These are phyloP conservation scores for Phytophthora palmivora DNA, from an alignment of 352 stramenopile genomes.

Conservation along the genomic window DNA sequence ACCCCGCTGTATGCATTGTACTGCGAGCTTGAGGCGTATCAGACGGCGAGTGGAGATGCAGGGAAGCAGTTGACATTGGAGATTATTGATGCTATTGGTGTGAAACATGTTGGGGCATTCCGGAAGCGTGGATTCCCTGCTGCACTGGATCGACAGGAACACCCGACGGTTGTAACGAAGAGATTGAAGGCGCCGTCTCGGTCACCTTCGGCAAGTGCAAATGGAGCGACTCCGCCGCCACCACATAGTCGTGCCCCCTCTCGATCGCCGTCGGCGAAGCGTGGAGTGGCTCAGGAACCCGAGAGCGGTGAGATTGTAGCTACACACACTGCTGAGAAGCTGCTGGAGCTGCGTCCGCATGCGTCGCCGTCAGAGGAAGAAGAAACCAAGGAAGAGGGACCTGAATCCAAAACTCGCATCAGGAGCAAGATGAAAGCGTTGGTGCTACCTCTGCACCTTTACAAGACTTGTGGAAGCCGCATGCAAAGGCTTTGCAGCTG, in stretches of 20 bases:
- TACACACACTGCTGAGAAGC: conserved; percentile 48
- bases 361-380: conserved; percentile 30
- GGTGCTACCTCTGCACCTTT: conserved; percentile 20
- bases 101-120: conserved; percentile 25
- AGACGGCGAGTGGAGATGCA: conserved; percentile 54
- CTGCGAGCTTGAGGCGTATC: conserved; percentile 78
- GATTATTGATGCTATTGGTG: conserved; percentile 52
- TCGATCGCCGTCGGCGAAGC: conserved; percentile 57
- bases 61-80: conserved; percentile 54
- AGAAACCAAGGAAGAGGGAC: conserved; percentile 46
- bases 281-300: conserved; percentile 22
- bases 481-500: conserved; percentile 60
- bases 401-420: conserved; percentile 17
- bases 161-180: conserved; percentile 32
- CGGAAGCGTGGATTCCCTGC: conserved; percentile 46
- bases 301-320: conserved; percentile 57
- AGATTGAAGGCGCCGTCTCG: conserved; percentile 50
- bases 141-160: conserved; percentile 39
- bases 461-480: conserved; percentile 59
- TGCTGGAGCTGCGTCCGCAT: conserved; percentile 52
- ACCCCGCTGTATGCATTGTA: conserved; percentile 75
- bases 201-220: conserved; percentile 34
- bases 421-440: conserved; percentile 36
- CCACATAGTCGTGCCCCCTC: conserved; percentile 43
- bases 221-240: conserved; percentile 14